Evolutionary conservation across 1,139 yeast species (phyloP).

Genomic region (Kodamaea derodonti): DNA sequence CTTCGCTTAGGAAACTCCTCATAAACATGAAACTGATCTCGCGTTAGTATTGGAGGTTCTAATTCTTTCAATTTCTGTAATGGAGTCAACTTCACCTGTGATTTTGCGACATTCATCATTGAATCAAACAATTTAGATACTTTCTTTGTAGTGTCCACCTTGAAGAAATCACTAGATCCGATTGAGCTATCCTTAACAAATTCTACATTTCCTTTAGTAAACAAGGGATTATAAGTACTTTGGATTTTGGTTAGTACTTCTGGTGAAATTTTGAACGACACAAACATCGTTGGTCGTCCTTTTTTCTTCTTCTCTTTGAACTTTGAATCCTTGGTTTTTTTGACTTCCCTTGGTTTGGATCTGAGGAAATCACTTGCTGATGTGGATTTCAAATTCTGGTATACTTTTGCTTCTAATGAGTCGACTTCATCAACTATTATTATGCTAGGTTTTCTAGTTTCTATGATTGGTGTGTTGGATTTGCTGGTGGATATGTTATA

Average conservation of each 20-base stretch:
- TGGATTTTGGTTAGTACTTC: conserved; percentile 23
- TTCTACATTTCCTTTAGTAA: conserved; percentile 21
- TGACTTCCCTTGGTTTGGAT: conserved; percentile 8
- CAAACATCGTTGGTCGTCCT: conserved; percentile 12
- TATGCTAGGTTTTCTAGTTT: background rate
- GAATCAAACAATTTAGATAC: conserved; percentile 9
- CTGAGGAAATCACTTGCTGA: conserved; percentile 18
- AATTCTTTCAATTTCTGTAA: conserved; percentile 19
- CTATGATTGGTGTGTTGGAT: background rate
- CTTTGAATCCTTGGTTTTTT: conserved; percentile 9
- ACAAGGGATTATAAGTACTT: conserved; percentile 28
- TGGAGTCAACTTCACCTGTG: conserved; percentile 13
- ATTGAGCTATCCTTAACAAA: background rate
- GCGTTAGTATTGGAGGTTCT: conserved; percentile 12
- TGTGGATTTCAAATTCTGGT: conserved; percentile 18
- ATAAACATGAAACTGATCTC: conserved; percentile 15
- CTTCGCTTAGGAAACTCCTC: conserved; percentile 5
- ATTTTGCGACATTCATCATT: conserved; percentile 18
- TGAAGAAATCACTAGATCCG: conserved; percentile 12
- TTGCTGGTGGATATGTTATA: background rate
- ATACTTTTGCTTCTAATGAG: conserved; percentile 17
- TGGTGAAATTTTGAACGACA: conserved; percentile 26
- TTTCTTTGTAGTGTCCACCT: conserved; percentile 7
- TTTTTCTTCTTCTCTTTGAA: conserved; percentile 3
- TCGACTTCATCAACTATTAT: background rate